Percentiles rank a stretch among this genome's conserved stretches.
Conservation (phyloP, 208 protist genomes). For the Tritrichomonas musculus region DNA sequence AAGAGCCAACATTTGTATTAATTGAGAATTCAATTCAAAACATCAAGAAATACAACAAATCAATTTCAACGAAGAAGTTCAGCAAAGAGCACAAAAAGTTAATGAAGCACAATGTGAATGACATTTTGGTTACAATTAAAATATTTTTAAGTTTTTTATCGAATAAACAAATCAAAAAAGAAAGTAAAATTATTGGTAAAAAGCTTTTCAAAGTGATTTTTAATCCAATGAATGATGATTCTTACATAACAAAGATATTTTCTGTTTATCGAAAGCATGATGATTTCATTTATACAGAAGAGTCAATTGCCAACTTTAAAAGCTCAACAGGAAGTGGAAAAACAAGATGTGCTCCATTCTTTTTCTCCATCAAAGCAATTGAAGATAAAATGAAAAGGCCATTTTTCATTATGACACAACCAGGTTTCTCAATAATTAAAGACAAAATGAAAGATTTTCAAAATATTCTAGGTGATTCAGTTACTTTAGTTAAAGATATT, state of each 20-base stretch:
- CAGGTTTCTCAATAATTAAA: neutral
- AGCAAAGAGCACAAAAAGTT: no score
- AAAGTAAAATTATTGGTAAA: neutral
- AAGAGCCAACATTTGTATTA: no score
- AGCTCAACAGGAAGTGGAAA: neutral
- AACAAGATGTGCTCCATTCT: neutral
- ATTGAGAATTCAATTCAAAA: no score
- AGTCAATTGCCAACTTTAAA: neutral
- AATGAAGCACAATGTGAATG: neutral
- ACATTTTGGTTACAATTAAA: neutral
- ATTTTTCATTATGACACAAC: slow-evolving; percentile 21
- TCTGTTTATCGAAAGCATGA: neutral
- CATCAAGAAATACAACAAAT: no score
- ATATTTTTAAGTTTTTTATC: neutral
- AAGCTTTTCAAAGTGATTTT: neutral
- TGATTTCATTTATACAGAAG: neutral
- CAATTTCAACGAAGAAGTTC: no score
- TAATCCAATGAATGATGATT: neutral
- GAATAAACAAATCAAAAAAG: no score
- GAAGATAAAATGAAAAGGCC: neutral
- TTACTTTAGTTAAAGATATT: neutral
- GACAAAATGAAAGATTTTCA: neutral
- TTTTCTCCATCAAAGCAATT: neutral
- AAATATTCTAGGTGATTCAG: neutral
- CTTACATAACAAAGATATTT: no score